These are phyloP conservation scores for Trichoderma erinaceum DNA, from an alignment of 495 filamentous ascomycete genomes.

Conservation along the genomic window DNA sequence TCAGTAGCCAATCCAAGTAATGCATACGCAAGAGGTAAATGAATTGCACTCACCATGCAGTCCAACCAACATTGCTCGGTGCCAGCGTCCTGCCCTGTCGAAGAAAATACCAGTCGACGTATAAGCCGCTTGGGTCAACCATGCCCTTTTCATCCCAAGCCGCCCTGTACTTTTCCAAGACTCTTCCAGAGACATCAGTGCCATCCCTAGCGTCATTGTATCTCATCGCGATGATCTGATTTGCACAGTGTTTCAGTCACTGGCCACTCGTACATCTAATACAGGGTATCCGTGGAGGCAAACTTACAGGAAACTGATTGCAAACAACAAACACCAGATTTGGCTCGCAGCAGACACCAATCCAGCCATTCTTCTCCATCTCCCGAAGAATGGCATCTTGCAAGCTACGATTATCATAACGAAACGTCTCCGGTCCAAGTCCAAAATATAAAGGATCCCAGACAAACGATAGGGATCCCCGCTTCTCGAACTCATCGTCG, in stretches of 20 bases:
- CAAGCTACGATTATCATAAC: constrained; percentile 24
- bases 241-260: neutral
- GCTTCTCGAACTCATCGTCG: constrained; percentile 29
- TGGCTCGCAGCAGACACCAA: constrained; percentile 35
- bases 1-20: neutral
- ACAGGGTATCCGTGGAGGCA: neutral
- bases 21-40: neutral
- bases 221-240: constrained; percentile 29
- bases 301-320: constrained; percentile 32
- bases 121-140: constrained; percentile 23
- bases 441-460: constrained; percentile 35
- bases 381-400: constrained; percentile 30
- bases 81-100: constrained; percentile 22
- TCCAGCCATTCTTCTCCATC: constrained; percentile 31
- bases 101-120: constrained; percentile 20
- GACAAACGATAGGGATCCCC: constrained; percentile 25
- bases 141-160: constrained; percentile 26
- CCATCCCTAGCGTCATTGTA: constrained; percentile 30
- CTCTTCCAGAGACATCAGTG: constrained; percentile 20
- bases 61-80: constrained; percentile 19
- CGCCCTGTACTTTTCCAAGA: constrained; percentile 28
- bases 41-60: constrained; percentile 26
- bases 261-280: neutral
- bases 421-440: constrained; percentile 29
- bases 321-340: constrained; percentile 36